Percentiles rank a stretch among this genome's conserved stretches.
phyloP scores from a whole-genome alignment of 129 eudicot species.

The Artemisia tridentata region DNA sequence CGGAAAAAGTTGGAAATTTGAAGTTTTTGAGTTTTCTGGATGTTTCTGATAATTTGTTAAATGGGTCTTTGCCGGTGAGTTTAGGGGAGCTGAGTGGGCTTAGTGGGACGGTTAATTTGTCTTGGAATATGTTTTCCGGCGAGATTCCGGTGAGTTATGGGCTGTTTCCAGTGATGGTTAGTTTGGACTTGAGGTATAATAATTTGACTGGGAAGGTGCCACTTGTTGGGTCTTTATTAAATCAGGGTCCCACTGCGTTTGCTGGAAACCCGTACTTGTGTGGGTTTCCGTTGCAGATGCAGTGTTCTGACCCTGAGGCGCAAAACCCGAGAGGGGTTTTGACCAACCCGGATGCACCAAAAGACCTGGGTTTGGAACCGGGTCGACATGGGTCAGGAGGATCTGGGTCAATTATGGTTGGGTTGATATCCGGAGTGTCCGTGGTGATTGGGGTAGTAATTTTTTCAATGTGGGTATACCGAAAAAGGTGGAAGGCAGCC shows the following conservation, averaged over 20 bases:
- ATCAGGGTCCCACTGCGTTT: constrained; percentile 96
- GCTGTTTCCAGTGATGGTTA: constrained; percentile 65
- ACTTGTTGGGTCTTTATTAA: constrained; percentile 69
- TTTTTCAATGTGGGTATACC: constrained; percentile 53
- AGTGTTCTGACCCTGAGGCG: constrained; percentile 54
- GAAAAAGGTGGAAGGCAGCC: constrained; percentile 48
- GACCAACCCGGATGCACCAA: constrained; percentile 55
- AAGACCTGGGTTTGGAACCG: constrained; percentile 34
- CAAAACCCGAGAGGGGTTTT: constrained; percentile 45
- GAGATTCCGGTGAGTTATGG: constrained; percentile 75
- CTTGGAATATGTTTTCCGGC: constrained; percentile 66
- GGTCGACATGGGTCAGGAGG: constrained; percentile 16
- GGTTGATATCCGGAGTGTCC: constrained; percentile 50
- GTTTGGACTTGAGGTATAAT: constrained; percentile 75
- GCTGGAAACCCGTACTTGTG: constrained; percentile 75
- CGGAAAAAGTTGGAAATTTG: constrained; percentile 44
- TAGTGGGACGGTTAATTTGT: constrained; percentile 67
- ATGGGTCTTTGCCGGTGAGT: constrained; percentile 58
- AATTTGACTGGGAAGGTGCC: constrained; percentile 86
- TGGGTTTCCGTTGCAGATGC: constrained; percentile 71
- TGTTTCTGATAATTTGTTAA: constrained; percentile 53
- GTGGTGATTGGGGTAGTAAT: constrained; percentile 54
- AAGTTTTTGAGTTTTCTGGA: constrained; percentile 44
- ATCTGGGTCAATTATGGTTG: constrained; percentile 48
- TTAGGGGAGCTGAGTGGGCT: constrained; percentile 55